Evolutionary conservation across 2,329 filamentous ascomycete species (phyloP).

Genomic region (Alternaria novae-zelandiae): DNA sequence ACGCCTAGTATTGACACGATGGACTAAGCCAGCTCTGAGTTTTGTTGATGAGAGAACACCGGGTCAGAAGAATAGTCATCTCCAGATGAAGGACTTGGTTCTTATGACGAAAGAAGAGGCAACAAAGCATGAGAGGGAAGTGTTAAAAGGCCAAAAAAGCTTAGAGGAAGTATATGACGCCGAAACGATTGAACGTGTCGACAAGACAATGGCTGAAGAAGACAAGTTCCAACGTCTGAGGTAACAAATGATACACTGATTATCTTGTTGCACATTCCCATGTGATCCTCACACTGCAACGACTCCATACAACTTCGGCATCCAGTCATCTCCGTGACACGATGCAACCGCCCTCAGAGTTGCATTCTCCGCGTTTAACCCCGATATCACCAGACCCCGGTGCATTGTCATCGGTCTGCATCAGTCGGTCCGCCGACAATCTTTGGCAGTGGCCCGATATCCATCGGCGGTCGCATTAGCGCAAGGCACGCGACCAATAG

Average conservation of each 20-base stretch:
- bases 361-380: background rate
- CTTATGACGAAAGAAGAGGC: slow-evolving; percentile 95
- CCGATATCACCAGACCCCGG: slow-evolving; percentile 1
- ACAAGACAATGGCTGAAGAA: slow-evolving; percentile 71
- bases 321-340: background rate
- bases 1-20: slow-evolving; percentile 78
- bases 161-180: slow-evolving; percentile 76
- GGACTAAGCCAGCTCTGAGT: slow-evolving; percentile 69
- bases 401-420: background rate
- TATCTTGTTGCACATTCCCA: background rate
- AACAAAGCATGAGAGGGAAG: slow-evolving; percentile 75
- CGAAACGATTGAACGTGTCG: slow-evolving; percentile 71
- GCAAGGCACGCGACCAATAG: slow-evolving; percentile 9
- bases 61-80: slow-evolving; percentile 77
- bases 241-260: slow-evolving; percentile 27
- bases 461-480: slow-evolving; percentile 4
- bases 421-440: background rate
- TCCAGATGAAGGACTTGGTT: slow-evolving; percentile 75
- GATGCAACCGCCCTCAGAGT: background rate
- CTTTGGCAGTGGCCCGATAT: background rate
- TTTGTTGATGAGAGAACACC: slow-evolving; percentile 71
- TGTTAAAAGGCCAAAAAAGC: slow-evolving; percentile 72
- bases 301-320: background rate
- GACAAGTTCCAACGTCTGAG: slow-evolving; percentile 60
- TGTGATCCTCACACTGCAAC: background rate